Evolutionary conservation across 495 filamentous ascomycete species (phyloP).

Genomic region (Sordaria brevicollis): DNA sequence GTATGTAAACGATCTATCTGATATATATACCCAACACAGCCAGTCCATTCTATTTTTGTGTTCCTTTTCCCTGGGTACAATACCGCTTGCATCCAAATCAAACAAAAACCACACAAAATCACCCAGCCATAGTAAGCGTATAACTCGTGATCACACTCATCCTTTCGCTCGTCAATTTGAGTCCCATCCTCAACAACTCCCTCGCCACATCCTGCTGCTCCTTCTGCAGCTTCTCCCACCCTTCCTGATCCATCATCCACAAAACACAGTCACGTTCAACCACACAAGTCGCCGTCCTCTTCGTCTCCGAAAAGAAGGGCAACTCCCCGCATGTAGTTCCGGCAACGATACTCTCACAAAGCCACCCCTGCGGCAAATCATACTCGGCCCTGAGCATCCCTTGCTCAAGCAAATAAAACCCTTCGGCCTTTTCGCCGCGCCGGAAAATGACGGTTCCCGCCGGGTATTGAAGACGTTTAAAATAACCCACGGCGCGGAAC

Average conservation of each 20-base stretch:
- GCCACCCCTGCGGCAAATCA: constrained; percentile 75
- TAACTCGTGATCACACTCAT: constrained; percentile 76
- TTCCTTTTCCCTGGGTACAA: not conserved
- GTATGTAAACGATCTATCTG: not conserved
- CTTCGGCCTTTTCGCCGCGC: constrained; percentile 56
- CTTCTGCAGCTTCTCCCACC: constrained; percentile 61
- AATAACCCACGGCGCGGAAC: constrained; percentile 67
- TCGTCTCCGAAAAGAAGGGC: constrained; percentile 87
- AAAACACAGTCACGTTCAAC: constrained; percentile 72
- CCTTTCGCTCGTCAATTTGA: constrained; percentile 83
- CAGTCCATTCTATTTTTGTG: not conserved
- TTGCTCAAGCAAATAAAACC: constrained; percentile 84
- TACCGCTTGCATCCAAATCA: not conserved
- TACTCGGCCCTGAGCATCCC: constrained; percentile 88
- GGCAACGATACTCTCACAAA: constrained; percentile 85
- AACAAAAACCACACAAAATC: not conserved
- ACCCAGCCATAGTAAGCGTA: constrained; percentile 30
- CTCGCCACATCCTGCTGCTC: constrained; percentile 63
- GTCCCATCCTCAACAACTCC: constrained; percentile 70
- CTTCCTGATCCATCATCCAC: constrained; percentile 63
- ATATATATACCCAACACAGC: not conserved
- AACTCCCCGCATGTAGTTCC: constrained; percentile 93
- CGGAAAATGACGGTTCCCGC: constrained; percentile 66
- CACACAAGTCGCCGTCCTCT: constrained; percentile 73
- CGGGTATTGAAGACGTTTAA: constrained; percentile 52